Base-by-base conservation (phyloP, 345 rosid genomes). In the Populus tremula region DNA sequence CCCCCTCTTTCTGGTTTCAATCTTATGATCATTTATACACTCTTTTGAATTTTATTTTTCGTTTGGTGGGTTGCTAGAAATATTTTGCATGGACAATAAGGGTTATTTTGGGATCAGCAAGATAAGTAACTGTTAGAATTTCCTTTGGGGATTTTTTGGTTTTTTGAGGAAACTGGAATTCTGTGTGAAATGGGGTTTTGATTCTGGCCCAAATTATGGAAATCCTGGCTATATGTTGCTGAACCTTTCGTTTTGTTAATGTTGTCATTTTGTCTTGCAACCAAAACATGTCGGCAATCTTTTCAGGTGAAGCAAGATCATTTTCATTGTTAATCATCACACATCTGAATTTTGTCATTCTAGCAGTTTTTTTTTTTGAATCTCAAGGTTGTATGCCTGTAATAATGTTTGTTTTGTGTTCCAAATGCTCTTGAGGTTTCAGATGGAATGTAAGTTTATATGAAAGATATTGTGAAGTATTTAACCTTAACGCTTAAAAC, bases 1-100 rank as follows among this genome's bases (percentile, higher is more conserved):
- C 17, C 6, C 3, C 39, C 33, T 38, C 33, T 41, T 53, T 74
- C 38, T 45, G 38, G 47, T 66, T 63, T 61, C 78, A 59, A 45
- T 76, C 71, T 72, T 31, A 49, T 70, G 74, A 73, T 80, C 75
- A 54, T 36, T 67, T 73, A 9, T 65, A 35, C 70, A 77, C 41
- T 43, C 36, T 59, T 76, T 11, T 73, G 43, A 53, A 8, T 18
- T 53, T 31, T 64, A 0, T 20, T 14, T 23, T 66, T 49, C 13
- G 33, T 64, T 73, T 64, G 29, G 45, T 63, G 64, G 35, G 64
- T 59, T 25, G n/a, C 65, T 77, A 62, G 36, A 61, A 41, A 38
- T 20, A 43, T 38, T 13, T 41, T 21, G 11, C 14, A 70, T 45
- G 12, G 39, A 45, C 38, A 69, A 21, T 61, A 31, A 61, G 23